Conservation (phyloP, 202 grass and related monocot genomes). For the Setaria italica region DNA sequence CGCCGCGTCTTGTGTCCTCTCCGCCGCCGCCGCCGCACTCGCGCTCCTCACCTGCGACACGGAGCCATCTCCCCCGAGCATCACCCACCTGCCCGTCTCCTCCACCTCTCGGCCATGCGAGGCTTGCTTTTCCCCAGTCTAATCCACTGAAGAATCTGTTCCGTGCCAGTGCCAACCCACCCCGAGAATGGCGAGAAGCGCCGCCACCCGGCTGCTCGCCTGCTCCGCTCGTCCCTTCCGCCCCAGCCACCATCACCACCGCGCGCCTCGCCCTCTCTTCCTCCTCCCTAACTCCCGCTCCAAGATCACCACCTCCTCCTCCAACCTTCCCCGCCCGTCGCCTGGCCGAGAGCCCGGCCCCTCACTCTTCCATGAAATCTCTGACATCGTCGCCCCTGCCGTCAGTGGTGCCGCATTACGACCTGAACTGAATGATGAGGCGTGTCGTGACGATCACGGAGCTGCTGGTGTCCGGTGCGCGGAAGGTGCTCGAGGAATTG, state of each 20-base stretch:
- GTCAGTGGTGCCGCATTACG: background rate
- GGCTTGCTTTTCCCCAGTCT: background rate
- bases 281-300: slow-evolving; percentile 21
- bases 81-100: background rate
- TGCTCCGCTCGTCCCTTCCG: slow-evolving; percentile 3
- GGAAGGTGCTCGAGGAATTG: slow-evolving; percentile 64
- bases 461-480: background rate
- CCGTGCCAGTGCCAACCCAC: background rate
- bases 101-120: background rate
- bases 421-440: background rate
- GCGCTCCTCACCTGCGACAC: too few relatives aligned
- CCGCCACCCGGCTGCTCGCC: slow-evolving; percentile 45
- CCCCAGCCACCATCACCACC: background rate
- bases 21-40: too few relatives aligned
- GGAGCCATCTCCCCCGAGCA: background rate
- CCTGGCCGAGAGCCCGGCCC: slow-evolving; percentile 4
- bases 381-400: slow-evolving; percentile 29
- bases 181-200: slow-evolving; percentile 47
- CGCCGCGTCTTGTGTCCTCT: too few relatives aligned
- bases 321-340: slow-evolving; percentile 19
- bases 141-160: background rate
- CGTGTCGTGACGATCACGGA: background rate
- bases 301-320: slow-evolving; percentile 33
- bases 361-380: slow-evolving; percentile 55
- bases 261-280: background rate